phyloP scores from a whole-genome alignment of 257 asterid species.

The Coffea canephora region DNA sequence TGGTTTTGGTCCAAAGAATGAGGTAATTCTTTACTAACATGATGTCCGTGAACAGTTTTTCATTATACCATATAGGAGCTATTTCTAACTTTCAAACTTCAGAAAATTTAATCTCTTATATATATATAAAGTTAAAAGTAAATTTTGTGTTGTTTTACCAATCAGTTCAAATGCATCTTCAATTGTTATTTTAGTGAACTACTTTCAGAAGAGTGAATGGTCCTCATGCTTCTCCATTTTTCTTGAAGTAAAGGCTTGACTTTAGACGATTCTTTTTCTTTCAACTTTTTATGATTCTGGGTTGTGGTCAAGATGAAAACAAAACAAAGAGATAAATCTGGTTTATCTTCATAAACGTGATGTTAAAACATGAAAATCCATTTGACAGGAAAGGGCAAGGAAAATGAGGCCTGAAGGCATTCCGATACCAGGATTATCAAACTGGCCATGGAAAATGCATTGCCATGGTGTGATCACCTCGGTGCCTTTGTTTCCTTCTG shows the following conservation, averaged over 20 bases:
- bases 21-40: conserved; percentile 31
- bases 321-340: background rate
- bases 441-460: conserved; percentile 62
- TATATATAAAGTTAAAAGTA: background rate
- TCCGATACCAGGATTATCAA: conserved; percentile 48
- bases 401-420: conserved; percentile 45
- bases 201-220: background rate
- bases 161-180: background rate
- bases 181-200: background rate
- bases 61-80: background rate
- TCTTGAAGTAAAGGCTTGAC: background rate
- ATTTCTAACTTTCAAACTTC: background rate
- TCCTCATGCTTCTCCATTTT: background rate
- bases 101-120: background rate
- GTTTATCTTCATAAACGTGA: background rate
- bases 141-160: background rate
- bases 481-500: conserved; percentile 23
- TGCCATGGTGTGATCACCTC: conserved; percentile 45
- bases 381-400: conserved; percentile 50
- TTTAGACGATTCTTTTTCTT: background rate
- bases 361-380: background rate
- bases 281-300: background rate
- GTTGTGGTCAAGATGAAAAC: background rate
- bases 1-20: conserved; percentile 48
- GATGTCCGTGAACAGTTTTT: background rate